These are phyloP conservation scores for Hirschfeldia incana DNA, from an alignment of 345 rosid genomes.

Conservation along the genomic window DNA sequence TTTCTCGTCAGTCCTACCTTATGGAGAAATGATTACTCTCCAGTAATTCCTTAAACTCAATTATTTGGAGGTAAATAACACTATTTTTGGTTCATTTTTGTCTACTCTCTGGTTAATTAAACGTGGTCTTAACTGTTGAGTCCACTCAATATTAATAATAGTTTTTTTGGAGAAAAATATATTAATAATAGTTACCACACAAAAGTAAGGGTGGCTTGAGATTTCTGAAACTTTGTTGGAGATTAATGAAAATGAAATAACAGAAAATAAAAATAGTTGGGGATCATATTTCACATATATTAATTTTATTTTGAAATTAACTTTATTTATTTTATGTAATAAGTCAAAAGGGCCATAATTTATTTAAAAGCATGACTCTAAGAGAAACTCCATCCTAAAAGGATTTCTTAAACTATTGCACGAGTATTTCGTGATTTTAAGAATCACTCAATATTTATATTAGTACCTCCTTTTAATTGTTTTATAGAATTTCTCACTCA, in stretches of 20 bases:
- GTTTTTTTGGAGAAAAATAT: background rate
- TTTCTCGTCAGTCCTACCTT: constrained; percentile 19
- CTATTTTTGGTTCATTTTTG: background rate
- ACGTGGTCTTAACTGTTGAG: background rate
- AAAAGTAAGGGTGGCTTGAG: constrained; percentile 16
- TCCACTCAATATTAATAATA: background rate
- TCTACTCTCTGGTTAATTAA: background rate
- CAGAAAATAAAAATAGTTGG: background rate
- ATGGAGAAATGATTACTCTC: constrained; percentile 22
- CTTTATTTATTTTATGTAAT: background rate
- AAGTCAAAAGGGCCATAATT: constrained; percentile 32
- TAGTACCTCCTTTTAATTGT: background rate
- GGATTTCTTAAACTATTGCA: background rate
- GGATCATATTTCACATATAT: background rate
- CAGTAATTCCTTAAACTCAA: background rate
- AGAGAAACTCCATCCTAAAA: background rate
- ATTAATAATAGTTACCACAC: background rate
- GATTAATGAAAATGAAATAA: background rate
- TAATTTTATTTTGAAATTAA: background rate
- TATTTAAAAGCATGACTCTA: background rate
- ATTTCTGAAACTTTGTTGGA: background rate
- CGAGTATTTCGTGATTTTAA: background rate
- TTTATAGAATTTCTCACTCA: background rate
- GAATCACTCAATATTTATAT: background rate
- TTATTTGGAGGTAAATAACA: background rate